Conservation (phyloP, 1,284 basidiomycete species). For the Moesziomyces antarcticus region DNA sequence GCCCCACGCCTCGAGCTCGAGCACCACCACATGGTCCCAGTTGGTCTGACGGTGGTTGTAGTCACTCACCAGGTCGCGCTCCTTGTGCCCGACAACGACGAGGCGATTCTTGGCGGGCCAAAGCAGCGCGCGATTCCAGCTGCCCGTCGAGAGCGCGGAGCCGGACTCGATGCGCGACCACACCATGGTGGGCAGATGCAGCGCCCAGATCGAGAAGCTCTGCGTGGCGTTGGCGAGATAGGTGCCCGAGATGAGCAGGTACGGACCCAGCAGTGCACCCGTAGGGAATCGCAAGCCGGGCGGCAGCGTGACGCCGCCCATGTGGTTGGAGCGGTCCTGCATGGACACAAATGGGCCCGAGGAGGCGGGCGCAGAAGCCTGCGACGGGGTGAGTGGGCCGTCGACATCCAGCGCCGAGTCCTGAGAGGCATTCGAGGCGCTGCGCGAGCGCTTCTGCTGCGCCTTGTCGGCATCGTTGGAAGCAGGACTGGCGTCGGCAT, state of each 20-base stretch:
- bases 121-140: conserved; percentile 60
- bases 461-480: neutral
- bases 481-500: conserved; percentile 1
- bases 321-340: conserved; percentile 49
- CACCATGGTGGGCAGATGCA: conserved; percentile 58
- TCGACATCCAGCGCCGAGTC: conserved; percentile 42
- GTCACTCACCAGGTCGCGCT: conserved; percentile 61
- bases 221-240: conserved; percentile 65
- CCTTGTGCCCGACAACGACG: conserved; percentile 59
- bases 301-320: conserved; percentile 59
- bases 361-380: conserved; percentile 7
- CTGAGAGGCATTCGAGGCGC: conserved; percentile 33
- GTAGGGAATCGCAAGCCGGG: conserved; percentile 64
- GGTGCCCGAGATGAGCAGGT: conserved; percentile 62
- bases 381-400: conserved; percentile 27
- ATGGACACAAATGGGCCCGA: conserved; percentile 33
- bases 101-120: conserved; percentile 58
- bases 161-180: conserved; percentile 62
- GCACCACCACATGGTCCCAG: conserved; percentile 59
- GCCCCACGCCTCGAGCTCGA: conserved; percentile 63
- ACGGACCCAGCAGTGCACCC: conserved; percentile 53
- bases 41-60: conserved; percentile 66
- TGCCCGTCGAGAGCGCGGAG: conserved; percentile 51
- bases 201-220: conserved; percentile 62
- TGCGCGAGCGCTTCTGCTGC: conserved; percentile 22